A percentile compares a stretch with the other conserved stretches of the same genome.
Conservation (phyloP, 129 eudicot genomes). For the Rutidosis leptorrhynchoides region DNA sequence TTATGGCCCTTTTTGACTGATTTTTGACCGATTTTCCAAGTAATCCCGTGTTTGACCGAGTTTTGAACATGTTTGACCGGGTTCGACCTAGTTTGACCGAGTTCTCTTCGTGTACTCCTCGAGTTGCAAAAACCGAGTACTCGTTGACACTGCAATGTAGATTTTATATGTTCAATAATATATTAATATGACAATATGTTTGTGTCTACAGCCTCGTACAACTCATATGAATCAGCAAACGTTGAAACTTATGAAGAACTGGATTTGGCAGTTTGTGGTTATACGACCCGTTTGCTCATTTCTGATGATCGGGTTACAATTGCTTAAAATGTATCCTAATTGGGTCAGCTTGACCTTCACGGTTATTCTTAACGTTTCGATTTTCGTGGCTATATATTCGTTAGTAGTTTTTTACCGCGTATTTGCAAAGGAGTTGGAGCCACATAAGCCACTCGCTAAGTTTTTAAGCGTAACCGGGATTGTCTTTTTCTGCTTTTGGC, state of each 20-base stretch:
- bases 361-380: conserved; percentile 54
- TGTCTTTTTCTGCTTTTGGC: conserved; percentile 88
- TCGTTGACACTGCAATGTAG: neutral
- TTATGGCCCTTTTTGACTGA: too few relatives aligned
- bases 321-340: conserved; percentile 63
- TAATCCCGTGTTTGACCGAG: too few relatives aligned
- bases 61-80: too few relatives aligned
- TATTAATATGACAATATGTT: conserved; percentile 20
- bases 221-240: conserved; percentile 57
- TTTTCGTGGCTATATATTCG: conserved; percentile 79
- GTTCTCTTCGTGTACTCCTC: too few relatives aligned
- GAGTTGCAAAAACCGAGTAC: too few relatives aligned
- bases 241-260: conserved; percentile 61
- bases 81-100: too few relatives aligned
- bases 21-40: too few relatives aligned
- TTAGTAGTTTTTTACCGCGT: conserved; percentile 71
- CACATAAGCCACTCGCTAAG: conserved; percentile 91
- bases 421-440: conserved; percentile 79
- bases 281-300: conserved; percentile 77
- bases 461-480: conserved; percentile 70
- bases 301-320: conserved; percentile 58
- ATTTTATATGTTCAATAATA: neutral
- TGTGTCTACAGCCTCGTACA: conserved; percentile 61
- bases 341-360: conserved; percentile 83
- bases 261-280: conserved; percentile 90